Conservation (phyloP, 148 eudicot species). For the Euryodendron excelsum region DNA sequence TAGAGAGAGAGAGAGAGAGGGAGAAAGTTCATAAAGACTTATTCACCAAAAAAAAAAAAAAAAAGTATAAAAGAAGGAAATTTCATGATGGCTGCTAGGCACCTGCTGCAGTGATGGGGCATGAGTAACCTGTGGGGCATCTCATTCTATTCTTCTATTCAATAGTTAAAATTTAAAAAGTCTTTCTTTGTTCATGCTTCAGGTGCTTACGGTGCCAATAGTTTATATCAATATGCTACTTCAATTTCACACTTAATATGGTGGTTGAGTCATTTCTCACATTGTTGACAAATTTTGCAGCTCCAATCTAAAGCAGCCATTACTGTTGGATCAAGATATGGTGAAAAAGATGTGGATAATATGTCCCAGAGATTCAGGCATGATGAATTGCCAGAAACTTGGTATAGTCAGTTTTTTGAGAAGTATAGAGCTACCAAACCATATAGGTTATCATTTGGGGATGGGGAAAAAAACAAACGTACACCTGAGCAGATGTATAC, state of each 20-base stretch:
- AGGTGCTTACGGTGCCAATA: too few relatives aligned
- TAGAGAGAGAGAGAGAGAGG: too few relatives aligned
- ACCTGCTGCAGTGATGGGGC: too few relatives aligned
- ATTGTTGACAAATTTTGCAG: conserved; percentile 33
- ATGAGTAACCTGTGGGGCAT: too few relatives aligned
- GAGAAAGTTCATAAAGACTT: too few relatives aligned
- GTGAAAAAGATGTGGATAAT: conserved; percentile 47
- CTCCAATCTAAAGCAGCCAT: conserved; percentile 42
- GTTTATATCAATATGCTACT: neutral
- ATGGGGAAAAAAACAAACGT: conserved; percentile 69
- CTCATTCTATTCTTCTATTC: too few relatives aligned
- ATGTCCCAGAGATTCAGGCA: conserved; percentile 58
- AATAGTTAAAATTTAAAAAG: too few relatives aligned
- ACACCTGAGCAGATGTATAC: conserved; percentile 80
- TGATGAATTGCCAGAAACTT: conserved; percentile 80
- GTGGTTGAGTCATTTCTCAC: neutral
- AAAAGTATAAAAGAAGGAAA: too few relatives aligned
- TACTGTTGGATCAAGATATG: conserved; percentile 46
- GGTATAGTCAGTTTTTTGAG: conserved; percentile 83
- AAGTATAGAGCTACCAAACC: conserved; percentile 66
- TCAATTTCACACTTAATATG: neutral
- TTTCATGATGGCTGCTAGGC: too few relatives aligned
- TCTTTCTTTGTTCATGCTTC: too few relatives aligned
- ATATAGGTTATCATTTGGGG: conserved; percentile 48
- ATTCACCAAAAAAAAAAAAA: too few relatives aligned